Base-by-base conservation (phyloP, 768 basidiomycete species). In the Suillus plorans region DNA sequence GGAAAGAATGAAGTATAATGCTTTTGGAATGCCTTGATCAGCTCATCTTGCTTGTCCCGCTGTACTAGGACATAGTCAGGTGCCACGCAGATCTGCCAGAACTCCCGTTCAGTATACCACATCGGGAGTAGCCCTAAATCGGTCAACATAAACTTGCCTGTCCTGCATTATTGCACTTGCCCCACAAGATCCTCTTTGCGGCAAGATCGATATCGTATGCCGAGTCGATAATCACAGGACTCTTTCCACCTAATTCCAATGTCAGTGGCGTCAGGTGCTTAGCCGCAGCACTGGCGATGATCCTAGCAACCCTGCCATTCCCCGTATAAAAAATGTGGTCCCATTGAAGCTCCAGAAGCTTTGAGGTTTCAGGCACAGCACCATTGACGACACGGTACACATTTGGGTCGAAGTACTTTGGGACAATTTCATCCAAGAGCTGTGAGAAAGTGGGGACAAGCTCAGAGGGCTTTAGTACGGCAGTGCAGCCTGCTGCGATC, bases 401-500 rank as follows among this genome's bases (percentile, higher is more conserved):
- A 4, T 79, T 73, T 0, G 78, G 22, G 67, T 86, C 84, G 36
- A 86, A 79, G 67, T 86, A 86, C 68, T 84, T 81, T 3, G 87
- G 84, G 25, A 90, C 50, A 31, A 90, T 79, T 16, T 80, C 77
- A 0, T 84, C 81, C 3, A 92, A 66, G 5, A 90, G 80, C 4
- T 76, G 69, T 0, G 85, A 80, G 64, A 78, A 80, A 44, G 80
- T 74, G 0, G 88, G 84, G 0, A 80, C 73, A 12, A 50, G 56
- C 70, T 93, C 92, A 10, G 90, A 91, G 0, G 84, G 82, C 72
- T 93, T 92, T 70, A 92, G 57, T 9, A 86, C 81, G 0, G 81
- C 83, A 20, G 86, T 81, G 69, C 88, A 90, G 0, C 91, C 92
- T 1, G 90, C 90, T 0, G 89, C 81, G 52, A 94, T 89, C 1